These are phyloP conservation scores for Byssoonygena ceratinophila DNA, from an alignment of 2,329 filamentous ascomycete genomes.

Conservation along the genomic window DNA sequence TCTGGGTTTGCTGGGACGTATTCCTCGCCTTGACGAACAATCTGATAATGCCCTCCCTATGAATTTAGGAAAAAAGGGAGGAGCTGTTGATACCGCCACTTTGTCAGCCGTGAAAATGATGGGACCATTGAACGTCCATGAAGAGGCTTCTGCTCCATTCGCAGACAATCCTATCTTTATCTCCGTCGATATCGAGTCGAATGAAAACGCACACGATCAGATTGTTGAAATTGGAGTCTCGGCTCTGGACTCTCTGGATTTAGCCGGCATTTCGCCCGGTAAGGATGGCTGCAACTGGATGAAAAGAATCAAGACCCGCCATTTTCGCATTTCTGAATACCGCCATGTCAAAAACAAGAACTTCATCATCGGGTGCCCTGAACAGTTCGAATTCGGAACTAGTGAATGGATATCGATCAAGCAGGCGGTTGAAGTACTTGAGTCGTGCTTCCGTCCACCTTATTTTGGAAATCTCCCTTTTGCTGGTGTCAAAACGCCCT, in stretches of 20 bases:
- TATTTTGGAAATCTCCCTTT: constrained; percentile 34
- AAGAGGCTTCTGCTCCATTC: constrained; percentile 38
- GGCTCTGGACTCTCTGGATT: constrained; percentile 59
- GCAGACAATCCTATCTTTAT: constrained; percentile 58
- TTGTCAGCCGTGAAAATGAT: constrained; percentile 21
- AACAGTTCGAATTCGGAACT: constrained; percentile 59
- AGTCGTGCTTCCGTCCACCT: constrained; percentile 48
- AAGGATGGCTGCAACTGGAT: constrained; percentile 56
- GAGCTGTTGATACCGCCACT: constrained; percentile 19
- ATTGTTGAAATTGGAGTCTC: constrained; percentile 83
- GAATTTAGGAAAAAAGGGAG: constrained; percentile 20
- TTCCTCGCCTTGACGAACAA: constrained; percentile 14
- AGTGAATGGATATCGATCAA: constrained; percentile 46
- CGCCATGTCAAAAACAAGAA: constrained; percentile 53
- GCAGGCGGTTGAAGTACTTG: constrained; percentile 39
- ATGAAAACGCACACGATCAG: constrained; percentile 53
- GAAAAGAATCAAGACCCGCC: constrained; percentile 54
- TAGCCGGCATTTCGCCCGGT: constrained; percentile 50
- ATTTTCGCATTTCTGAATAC: constrained; percentile 67
- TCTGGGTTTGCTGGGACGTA: constrained; percentile 52
- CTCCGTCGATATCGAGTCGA: constrained; percentile 71
- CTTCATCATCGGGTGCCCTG: constrained; percentile 63
- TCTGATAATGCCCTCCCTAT: too few relatives aligned
- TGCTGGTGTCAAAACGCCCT: background rate
- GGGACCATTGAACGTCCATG: constrained; percentile 36